A percentile compares a stretch with the other conserved stretches of the same genome.
These are phyloP conservation scores for Venturia nashicola DNA, from an alignment of 2,329 filamentous ascomycete species.

Conservation along the genomic window DNA sequence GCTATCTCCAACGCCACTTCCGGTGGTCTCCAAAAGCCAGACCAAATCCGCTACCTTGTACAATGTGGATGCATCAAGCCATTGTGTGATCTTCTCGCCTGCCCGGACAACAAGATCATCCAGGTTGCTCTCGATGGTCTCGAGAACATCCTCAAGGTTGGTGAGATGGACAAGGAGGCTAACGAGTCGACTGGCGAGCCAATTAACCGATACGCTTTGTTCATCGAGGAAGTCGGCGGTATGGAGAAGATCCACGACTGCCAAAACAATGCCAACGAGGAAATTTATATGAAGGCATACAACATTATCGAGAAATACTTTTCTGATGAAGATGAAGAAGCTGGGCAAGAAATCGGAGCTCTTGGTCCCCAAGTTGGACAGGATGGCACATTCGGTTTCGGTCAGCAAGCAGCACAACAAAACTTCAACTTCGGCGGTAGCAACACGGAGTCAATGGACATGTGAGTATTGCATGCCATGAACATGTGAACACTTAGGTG, in stretches of 20 bases:
- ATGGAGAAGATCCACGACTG: slow-evolving; percentile 99
- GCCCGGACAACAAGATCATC: slow-evolving; percentile 99
- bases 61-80: slow-evolving; percentile 93
- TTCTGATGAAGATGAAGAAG: slow-evolving; percentile 84
- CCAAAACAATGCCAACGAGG: slow-evolving; percentile 99
- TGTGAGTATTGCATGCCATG: slow-evolving; percentile 16
- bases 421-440: slow-evolving; percentile 9
- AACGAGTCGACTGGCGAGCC: slow-evolving; percentile 55
- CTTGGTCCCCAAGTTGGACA: slow-evolving; percentile 60
- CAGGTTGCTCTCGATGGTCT: slow-evolving; percentile 95
- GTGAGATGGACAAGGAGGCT: slow-evolving; percentile 94
- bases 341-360: slow-evolving; percentile 59
- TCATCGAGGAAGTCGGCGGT: slow-evolving; percentile 95
- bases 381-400: slow-evolving; percentile 64
- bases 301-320: slow-evolving; percentile 99
- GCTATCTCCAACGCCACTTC: slow-evolving; percentile 98
- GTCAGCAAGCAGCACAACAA: slow-evolving; percentile 41
- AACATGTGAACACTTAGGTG: neutral
- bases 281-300: slow-evolving; percentile 99
- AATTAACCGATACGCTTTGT: slow-evolving; percentile 94
- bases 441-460: slow-evolving; percentile 10
- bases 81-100: slow-evolving; percentile 84
- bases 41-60: slow-evolving; percentile 94
- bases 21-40: slow-evolving; percentile 94
- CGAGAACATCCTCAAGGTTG: slow-evolving; percentile 99